Base-by-base conservation (phyloP, 2,329 filamentous ascomycete genomes). In the Ophiostoma populinum region DNA sequence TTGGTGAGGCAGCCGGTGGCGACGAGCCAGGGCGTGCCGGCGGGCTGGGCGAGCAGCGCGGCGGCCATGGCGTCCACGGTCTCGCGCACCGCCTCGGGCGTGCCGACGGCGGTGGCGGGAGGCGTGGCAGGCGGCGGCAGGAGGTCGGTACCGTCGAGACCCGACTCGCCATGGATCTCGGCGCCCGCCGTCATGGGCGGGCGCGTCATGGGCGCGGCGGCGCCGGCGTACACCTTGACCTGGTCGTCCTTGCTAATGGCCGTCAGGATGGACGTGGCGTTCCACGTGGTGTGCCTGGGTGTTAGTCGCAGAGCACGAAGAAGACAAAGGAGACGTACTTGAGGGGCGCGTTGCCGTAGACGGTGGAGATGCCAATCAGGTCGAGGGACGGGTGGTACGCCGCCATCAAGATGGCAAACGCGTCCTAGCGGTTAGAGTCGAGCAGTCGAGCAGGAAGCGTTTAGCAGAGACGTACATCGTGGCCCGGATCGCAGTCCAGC, bases 1-100 rank as follows among this genome's bases (percentile, higher is more conserved):
- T 95, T 95, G 19, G 87, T 95, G 50, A 92, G 58, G 6, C 81
- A 69, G 17, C 90, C 90, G 0, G 86, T 94, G 7, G 86, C 82
- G 20, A 94, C 75, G n/a, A 98, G 57, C 75, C 76, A 93, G 8
- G 81, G 76, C 1, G 75, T 81, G 3, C 70, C 66, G 9, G 67
- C 61, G 0, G 68, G 59, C 46, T 80, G 77, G 4, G 70, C 63
- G 34, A 69, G 61, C 32, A 95, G 65, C 1, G 83, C 78, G 13
- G 64, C 63, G 40, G 77, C 73, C 70, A 82, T 74, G 46, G 80
- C 71, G 51, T 76, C 61, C 45, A 83, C 54, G 45, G 70, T 71
- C 18, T 65, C 51, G 9, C 58, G 49, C 39, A 32, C n/a, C n/a
- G 30, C 30, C 20, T 82, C 54, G 45, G 70, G 71, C 18, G 65